Evolutionary conservation across 352 stramenopile species (phyloP).

Genomic region (Globisporangium emineosum): DNA sequence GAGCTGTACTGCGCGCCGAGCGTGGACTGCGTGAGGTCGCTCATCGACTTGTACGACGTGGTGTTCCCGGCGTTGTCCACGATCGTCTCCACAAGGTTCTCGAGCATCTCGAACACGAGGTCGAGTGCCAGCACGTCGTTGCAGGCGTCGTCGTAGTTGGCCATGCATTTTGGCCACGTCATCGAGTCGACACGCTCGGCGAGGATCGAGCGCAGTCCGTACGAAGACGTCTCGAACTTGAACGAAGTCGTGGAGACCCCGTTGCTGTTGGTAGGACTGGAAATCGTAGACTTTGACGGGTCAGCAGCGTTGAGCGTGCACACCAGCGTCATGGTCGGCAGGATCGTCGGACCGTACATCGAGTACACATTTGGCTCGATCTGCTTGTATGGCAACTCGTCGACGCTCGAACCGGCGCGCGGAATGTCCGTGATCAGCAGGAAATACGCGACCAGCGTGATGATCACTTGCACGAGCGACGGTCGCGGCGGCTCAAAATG

Average conservation of each 20-base stretch:
- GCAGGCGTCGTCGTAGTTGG: conserved; percentile 32
- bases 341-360: conserved; percentile 33
- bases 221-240: conserved; percentile 47
- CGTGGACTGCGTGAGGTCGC: conserved; percentile 34
- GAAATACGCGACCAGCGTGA: conserved; percentile 42
- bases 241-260: conserved; percentile 26
- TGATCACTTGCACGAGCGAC: conserved; percentile 26
- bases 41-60: conserved; percentile 52
- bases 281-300: conserved; percentile 13
- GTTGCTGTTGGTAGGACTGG: conserved; percentile 10
- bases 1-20: conserved; percentile 9
- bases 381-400: conserved; percentile 37
- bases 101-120: conserved; percentile 41
- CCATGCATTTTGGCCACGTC: conserved; percentile 25
- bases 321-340: conserved; percentile 27
- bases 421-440: conserved; percentile 43
- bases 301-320: conserved; percentile 9
- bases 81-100: conserved; percentile 34
- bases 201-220: conserved; percentile 40
- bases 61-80: conserved; percentile 37
- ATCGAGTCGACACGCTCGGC: conserved; percentile 20
- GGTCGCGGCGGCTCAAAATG: conserved; percentile 19
- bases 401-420: conserved; percentile 32
- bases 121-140: conserved; percentile 19
- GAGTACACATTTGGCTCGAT: conserved; percentile 55